A percentile compares a stretch with the other conserved stretches of the same genome.
Evolutionary conservation across 1,284 basidiomycete genomes (phyloP).

Genomic region (Sporisorium graminicola): DNA sequence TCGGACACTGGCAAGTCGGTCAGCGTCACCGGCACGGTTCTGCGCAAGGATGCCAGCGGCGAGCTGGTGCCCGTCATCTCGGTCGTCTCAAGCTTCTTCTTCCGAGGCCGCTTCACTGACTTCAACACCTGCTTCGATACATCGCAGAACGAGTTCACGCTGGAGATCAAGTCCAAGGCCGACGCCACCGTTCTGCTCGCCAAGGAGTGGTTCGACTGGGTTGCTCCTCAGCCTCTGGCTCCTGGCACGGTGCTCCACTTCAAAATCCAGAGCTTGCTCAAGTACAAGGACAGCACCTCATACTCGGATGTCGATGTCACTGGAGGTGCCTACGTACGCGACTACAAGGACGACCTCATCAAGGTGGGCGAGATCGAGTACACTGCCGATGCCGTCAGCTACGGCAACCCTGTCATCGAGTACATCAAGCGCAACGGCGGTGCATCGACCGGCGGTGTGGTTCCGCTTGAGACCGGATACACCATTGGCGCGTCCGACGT

Average conservation of each 20-base stretch:
- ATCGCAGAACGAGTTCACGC: slow-evolving; percentile 85
- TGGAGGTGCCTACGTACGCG: slow-evolving; percentile 72
- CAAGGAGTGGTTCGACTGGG: slow-evolving; percentile 99
- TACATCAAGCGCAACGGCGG: slow-evolving; percentile 92
- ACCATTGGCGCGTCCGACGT: slow-evolving; percentile 49
- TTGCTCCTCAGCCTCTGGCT: slow-evolving; percentile 78
- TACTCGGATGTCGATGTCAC: slow-evolving; percentile 85
- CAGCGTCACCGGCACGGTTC: slow-evolving; percentile 56
- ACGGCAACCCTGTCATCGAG: slow-evolving; percentile 88
- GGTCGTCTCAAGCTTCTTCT: slow-evolving; percentile 94
- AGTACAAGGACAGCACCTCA: slow-evolving; percentile 89
- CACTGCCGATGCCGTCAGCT: slow-evolving; percentile 58
- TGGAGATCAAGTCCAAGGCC: slow-evolving; percentile 82
- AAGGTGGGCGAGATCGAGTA: slow-evolving; percentile 61
- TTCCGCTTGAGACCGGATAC: slow-evolving; percentile 78
- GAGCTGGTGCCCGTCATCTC: slow-evolving; percentile 95
- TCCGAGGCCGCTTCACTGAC: slow-evolving; percentile 92
- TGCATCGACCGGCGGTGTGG: slow-evolving; percentile 78
- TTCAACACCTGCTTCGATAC: slow-evolving; percentile 93
- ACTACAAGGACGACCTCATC: slow-evolving; percentile 63
- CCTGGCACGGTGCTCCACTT: slow-evolving; percentile 88
- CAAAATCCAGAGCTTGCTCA: slow-evolving; percentile 85
- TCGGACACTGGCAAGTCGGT: slow-evolving; percentile 84
- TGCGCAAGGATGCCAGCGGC: slow-evolving; percentile 59
- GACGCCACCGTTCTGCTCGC: slow-evolving; percentile 89